These are phyloP conservation scores for Populus hybrid DNA, from an alignment of 441 rosid species.

Conservation along the genomic window DNA sequence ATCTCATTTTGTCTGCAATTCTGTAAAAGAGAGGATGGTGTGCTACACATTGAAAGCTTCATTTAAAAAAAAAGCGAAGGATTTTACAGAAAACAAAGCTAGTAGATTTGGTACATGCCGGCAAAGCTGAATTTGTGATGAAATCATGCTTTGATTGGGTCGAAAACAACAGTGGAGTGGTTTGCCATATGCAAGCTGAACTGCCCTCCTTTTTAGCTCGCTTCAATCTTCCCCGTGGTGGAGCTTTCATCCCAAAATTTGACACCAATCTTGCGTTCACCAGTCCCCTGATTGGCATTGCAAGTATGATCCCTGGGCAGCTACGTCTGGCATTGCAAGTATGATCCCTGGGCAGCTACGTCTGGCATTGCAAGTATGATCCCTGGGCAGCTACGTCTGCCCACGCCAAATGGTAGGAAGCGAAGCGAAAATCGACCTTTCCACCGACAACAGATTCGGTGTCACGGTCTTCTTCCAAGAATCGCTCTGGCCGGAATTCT, in stretches of 20 bases:
- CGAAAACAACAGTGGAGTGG: slow-evolving; percentile 47
- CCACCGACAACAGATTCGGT: slow-evolving; percentile 45
- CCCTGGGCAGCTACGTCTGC: slow-evolving; percentile 58
- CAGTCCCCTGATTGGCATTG: slow-evolving; percentile 52
- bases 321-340: slow-evolving; percentile 36
- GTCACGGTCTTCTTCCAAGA: slow-evolving; percentile 41
- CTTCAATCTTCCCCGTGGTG: slow-evolving; percentile 36
- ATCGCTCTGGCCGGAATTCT: slow-evolving; percentile 51
- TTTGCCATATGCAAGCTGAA: slow-evolving; percentile 56
- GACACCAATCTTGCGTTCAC: slow-evolving; percentile 40
- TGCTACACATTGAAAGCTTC: not conserved
- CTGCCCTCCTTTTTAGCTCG: slow-evolving; percentile 54
- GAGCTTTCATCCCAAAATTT: slow-evolving; percentile 39
- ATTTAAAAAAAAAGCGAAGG: not conserved
- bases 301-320: slow-evolving; percentile 46
- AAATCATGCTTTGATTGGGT: slow-evolving; percentile 24
- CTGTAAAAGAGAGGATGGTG: not conserved
- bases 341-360: slow-evolving; percentile 37
- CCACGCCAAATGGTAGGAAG: slow-evolving; percentile 50
- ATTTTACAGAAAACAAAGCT: not conserved
- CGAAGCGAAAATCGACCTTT: slow-evolving; percentile 52
- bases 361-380: slow-evolving; percentile 48
- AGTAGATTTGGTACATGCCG: not conserved
- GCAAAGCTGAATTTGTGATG: no score
- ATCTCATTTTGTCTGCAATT: not conserved